These are phyloP conservation scores for Protoeuglena noctilucae DNA, from an alignment of 139 green algal species.

Conservation along the genomic window DNA sequence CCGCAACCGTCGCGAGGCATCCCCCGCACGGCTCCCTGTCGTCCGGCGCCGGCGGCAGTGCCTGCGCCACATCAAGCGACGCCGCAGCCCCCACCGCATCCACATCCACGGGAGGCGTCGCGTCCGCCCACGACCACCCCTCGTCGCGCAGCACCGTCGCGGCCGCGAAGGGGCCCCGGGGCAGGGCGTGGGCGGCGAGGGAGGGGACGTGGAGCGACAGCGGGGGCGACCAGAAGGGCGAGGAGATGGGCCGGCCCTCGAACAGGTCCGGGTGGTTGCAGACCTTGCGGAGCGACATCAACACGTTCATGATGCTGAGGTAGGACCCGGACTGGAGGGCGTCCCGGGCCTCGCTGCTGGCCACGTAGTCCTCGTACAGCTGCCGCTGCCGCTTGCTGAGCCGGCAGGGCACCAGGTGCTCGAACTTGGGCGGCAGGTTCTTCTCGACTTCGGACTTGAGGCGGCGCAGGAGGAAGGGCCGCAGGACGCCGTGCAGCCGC, in stretches of 20 bases:
- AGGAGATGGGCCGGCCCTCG: slow-evolving; percentile 78
- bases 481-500: slow-evolving; percentile 85
- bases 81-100: not conserved
- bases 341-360: slow-evolving; percentile 34
- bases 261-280: slow-evolving; percentile 99
- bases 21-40: too few relatives aligned
- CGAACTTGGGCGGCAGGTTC: slow-evolving; percentile 83
- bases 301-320: slow-evolving; percentile 85
- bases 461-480: slow-evolving; percentile 86
- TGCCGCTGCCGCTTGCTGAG: slow-evolving; percentile 55
- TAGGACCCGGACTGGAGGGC: slow-evolving; percentile 69
- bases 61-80: not conserved
- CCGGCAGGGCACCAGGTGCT: slow-evolving; percentile 75
- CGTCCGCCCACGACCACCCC: not conserved
- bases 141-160: not conserved
- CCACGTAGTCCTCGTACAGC: slow-evolving; percentile 97
- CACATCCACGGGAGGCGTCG: not conserved
- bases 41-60: too few relatives aligned
- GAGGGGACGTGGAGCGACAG: slow-evolving; percentile 3
- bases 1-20: too few relatives aligned
- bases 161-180: not conserved
- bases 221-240: slow-evolving; percentile 60
- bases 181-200: slow-evolving; percentile 8
- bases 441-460: slow-evolving; percentile 86
- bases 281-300: slow-evolving; percentile 99